phyloP scores from a whole-genome alignment of 208 protist genomes.

The Lotmaria passim region DNA sequence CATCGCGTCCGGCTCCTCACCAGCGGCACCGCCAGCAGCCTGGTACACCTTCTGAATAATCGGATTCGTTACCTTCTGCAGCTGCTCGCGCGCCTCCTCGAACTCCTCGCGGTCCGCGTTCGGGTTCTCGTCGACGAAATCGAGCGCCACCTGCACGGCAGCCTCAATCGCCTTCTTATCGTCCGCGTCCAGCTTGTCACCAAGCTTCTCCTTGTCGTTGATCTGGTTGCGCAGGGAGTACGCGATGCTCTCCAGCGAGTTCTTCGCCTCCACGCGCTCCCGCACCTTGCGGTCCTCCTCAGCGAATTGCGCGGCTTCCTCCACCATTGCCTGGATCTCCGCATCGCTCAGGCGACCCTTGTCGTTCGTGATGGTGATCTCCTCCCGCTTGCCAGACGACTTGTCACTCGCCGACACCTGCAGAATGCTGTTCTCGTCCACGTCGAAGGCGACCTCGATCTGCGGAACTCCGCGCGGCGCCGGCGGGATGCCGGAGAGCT shows the following conservation, averaged over 20 bases:
- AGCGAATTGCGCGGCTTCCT: conserved; percentile 91
- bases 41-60: conserved; percentile 95
- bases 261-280: conserved; percentile 92
- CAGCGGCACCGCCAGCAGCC: conserved; percentile 40
- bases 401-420: conserved; percentile 97
- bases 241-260: conserved; percentile 94
- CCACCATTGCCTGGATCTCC: conserved; percentile 96
- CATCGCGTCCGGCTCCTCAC: conserved; percentile 58
- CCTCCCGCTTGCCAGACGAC: conserved; percentile 93
- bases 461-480: conserved; percentile 95
- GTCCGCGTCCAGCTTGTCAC: conserved; percentile 90
- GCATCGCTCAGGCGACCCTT: conserved; percentile 94
- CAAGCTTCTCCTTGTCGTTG: conserved; percentile 93
- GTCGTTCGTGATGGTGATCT: conserved; percentile 99
- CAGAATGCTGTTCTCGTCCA: conserved; percentile 98
- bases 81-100: conserved; percentile 88
- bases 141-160: conserved; percentile 90
- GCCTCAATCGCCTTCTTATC: conserved; percentile 89
- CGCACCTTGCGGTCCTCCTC: conserved; percentile 89
- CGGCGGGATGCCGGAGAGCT: conserved; percentile 95
- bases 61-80: conserved; percentile 94
- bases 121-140: conserved; percentile 96
- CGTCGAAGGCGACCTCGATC: conserved; percentile 98
- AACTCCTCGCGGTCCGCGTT: conserved; percentile 95
- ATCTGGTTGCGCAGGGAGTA: conserved; percentile 96